phyloP scores from a whole-genome alignment of 228 moss, liverwort and hornwort genomes.

The Sphagnum magellanicum region DNA sequence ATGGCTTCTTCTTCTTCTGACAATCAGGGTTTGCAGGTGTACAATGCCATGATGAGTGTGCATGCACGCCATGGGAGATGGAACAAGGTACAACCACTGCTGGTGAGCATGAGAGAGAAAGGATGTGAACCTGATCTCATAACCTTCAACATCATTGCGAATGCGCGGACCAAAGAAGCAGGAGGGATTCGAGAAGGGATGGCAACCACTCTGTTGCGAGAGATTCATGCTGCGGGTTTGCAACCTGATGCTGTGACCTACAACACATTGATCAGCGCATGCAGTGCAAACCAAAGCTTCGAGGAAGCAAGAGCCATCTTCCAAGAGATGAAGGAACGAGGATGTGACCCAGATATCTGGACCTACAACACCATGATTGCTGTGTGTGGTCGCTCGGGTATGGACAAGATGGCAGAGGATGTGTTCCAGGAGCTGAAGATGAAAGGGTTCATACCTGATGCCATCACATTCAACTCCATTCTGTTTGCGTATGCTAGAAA shows the following conservation, averaged over 20 bases:
- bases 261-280: slow-evolving; percentile 87
- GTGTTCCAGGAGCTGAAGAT: slow-evolving; percentile 19
- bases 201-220: slow-evolving; percentile 57
- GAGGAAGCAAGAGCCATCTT: slow-evolving; percentile 67
- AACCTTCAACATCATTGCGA: slow-evolving; percentile 89
- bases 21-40: slow-evolving; percentile 41
- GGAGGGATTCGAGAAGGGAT: slow-evolving; percentile 74
- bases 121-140: slow-evolving; percentile 82
- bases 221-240: slow-evolving; percentile 63
- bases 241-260: slow-evolving; percentile 90
- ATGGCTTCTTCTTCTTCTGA: slow-evolving; percentile 15
- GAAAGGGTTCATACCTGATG: slow-evolving; percentile 32
- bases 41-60: slow-evolving; percentile 75
- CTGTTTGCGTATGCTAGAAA: slow-evolving; percentile 26
- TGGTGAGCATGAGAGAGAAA: slow-evolving; percentile 72
- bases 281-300: slow-evolving; percentile 65
- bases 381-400: slow-evolving; percentile 43
- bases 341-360: slow-evolving; percentile 74
- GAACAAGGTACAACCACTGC: slow-evolving; percentile 65
- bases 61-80: slow-evolving; percentile 81
- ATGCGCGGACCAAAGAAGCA: slow-evolving; percentile 56
- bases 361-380: slow-evolving; percentile 53
- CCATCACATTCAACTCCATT: slow-evolving; percentile 42
- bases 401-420: slow-evolving; percentile 37
- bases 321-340: slow-evolving; percentile 62